A percentile compares a stretch with the other conserved stretches of the same genome.
phyloP scores from a whole-genome alignment of 352 stramenopile genomes.

The Phytophthora sojae region DNA sequence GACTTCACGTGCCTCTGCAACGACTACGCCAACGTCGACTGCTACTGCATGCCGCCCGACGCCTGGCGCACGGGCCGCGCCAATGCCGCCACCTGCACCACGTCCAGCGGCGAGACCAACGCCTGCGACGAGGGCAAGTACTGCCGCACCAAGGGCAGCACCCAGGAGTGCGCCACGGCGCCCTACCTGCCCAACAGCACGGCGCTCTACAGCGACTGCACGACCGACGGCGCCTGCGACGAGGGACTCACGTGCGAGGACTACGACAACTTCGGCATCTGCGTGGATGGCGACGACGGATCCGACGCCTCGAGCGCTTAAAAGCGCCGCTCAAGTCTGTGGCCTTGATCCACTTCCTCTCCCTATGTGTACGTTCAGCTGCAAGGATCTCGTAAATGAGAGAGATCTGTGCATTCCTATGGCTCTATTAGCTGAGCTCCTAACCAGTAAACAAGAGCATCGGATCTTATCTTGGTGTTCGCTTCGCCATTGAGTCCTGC shows the following conservation, averaged over 20 bases:
- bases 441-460: neutral
- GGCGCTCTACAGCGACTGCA: conserved; percentile 56
- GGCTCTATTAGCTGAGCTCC: neutral
- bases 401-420: neutral
- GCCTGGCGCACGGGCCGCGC: conserved; percentile 47
- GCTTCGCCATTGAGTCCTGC: neutral
- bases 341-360: too few relatives aligned
- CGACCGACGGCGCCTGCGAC: conserved; percentile 39
- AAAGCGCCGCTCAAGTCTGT: too few relatives aligned
- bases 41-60: conserved; percentile 60
- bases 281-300: conserved; percentile 27
- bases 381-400: neutral
- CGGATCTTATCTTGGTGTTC: conserved; percentile 17
- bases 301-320: neutral
- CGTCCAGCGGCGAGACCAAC: conserved; percentile 34
- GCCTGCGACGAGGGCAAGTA: conserved; percentile 60
- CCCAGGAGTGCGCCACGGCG: conserved; percentile 55
- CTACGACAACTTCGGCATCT: conserved; percentile 52
- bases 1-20: conserved; percentile 55
- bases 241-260: conserved; percentile 47
- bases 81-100: conserved; percentile 46
- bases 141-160: conserved; percentile 58
- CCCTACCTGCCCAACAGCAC: conserved; percentile 53
- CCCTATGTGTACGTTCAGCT: conserved; percentile 22
- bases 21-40: conserved; percentile 52